Conservation (phyloP, 2,329 filamentous ascomycete species). For the Phyllosticta citribraziliensis region DNA sequence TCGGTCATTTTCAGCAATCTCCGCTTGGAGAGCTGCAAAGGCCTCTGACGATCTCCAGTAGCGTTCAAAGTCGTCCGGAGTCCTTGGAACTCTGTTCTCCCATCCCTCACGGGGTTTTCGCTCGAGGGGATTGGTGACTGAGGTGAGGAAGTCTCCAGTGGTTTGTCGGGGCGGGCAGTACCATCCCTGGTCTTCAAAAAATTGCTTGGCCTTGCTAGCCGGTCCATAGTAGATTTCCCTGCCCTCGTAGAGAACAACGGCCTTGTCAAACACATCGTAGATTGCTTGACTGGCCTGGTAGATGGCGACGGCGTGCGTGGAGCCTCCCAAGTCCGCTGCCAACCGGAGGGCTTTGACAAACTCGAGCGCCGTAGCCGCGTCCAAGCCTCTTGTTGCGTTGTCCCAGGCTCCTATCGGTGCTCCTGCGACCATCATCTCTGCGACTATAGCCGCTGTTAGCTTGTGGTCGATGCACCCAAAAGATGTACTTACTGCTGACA, state of each 20-base stretch:
- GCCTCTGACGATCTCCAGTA: slow-evolving; percentile 46
- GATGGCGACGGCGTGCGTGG: slow-evolving; percentile 47
- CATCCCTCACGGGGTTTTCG: slow-evolving; percentile 32
- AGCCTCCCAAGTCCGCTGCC: slow-evolving; percentile 40
- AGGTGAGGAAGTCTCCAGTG: slow-evolving; percentile 66
- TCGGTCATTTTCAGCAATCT: slow-evolving; percentile 44
- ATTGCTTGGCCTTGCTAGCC: slow-evolving; percentile 47
- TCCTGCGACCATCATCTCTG: slow-evolving; percentile 39
- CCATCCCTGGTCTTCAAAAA: slow-evolving; percentile 62
- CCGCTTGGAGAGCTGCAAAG: slow-evolving; percentile 29
- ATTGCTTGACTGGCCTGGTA: slow-evolving; percentile 43
- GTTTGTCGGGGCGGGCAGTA: slow-evolving; percentile 58
- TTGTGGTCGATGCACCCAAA: no score
- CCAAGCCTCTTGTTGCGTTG: slow-evolving; percentile 33
- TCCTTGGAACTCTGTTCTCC: slow-evolving; percentile 37
- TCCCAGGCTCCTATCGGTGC: slow-evolving; percentile 36
- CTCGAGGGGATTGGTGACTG: slow-evolving; percentile 48
- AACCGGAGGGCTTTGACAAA: slow-evolving; percentile 46
- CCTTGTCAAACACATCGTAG: slow-evolving; percentile 63
- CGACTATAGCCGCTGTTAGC: slow-evolving; percentile 22
- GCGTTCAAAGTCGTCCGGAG: slow-evolving; percentile 38
- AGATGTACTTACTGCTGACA: slow-evolving; percentile 34
- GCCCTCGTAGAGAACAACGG: slow-evolving; percentile 64
- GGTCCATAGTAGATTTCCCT: slow-evolving; percentile 68
- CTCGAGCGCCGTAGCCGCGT: slow-evolving; percentile 43